phyloP scores from a whole-genome alignment of 2,329 filamentous ascomycete genomes.

The Tolypocladium cylindrosporum region DNA sequence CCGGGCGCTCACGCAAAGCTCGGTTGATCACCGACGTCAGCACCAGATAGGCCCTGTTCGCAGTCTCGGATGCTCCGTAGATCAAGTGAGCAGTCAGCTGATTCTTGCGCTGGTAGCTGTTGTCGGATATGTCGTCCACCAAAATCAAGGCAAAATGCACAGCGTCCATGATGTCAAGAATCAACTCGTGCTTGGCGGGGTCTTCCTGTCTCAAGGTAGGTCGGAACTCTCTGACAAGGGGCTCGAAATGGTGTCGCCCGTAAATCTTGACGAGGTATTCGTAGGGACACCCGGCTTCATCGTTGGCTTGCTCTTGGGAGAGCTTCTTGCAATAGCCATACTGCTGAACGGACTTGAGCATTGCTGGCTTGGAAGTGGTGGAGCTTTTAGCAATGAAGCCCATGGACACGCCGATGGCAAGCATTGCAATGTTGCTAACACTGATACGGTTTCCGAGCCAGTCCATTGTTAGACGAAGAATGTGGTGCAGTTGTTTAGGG shows the following conservation, averaged over 20 bases:
- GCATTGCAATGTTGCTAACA: not conserved
- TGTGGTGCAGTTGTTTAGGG: not conserved
- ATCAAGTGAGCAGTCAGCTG: conserved; percentile 7
- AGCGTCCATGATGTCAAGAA: conserved; percentile 9
- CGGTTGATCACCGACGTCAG: conserved; percentile 7
- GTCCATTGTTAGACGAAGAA: not conserved
- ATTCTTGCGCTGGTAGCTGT: conserved; percentile 8
- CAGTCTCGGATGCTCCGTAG: conserved; percentile 7
- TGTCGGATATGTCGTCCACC: conserved; percentile 8
- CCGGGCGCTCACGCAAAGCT: conserved; percentile 4
- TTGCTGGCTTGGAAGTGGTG: not conserved
- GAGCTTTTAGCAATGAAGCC: conserved; percentile 1
- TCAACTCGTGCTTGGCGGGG: conserved; percentile 3
- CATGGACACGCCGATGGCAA: not conserved
- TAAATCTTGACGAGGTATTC: conserved; percentile 7
- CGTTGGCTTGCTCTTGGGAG: not conserved
- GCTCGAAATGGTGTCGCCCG: conserved; percentile 5
- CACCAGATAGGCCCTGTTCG: conserved; percentile 8
- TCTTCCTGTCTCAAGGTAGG: conserved; percentile 2
- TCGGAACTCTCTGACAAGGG: conserved; percentile 4
- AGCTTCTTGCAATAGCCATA: conserved; percentile 2
- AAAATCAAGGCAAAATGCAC: conserved; percentile 8
- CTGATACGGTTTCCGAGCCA: not conserved
- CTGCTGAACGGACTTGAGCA: not conserved
- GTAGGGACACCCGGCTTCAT: conserved; percentile 4